phyloP scores from a whole-genome alignment of 805 yeast species.

The Teunomyces kruisii region DNA sequence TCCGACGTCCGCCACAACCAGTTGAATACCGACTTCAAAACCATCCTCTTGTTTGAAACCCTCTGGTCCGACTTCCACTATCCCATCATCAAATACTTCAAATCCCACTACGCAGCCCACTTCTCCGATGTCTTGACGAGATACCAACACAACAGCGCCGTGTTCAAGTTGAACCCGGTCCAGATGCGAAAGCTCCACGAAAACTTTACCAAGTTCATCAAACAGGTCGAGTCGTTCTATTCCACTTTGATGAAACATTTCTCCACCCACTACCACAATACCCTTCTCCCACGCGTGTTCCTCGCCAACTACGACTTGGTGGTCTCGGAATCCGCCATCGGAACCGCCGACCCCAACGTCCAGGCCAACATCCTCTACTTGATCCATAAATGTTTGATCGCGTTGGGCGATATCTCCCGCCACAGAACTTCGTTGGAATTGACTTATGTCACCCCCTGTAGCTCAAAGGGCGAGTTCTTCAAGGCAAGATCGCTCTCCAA shows the following conservation, averaged over 20 bases:
- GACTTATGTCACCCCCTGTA: slow-evolving; percentile 38
- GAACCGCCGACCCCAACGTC: slow-evolving; percentile 14
- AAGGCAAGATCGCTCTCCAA: slow-evolving; percentile 30
- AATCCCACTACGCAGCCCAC: slow-evolving; percentile 32
- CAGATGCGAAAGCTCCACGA: slow-evolving; percentile 59
- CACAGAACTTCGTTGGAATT: slow-evolving; percentile 52
- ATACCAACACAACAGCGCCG: slow-evolving; percentile 15
- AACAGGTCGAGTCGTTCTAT: slow-evolving; percentile 51
- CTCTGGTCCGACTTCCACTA: slow-evolving; percentile 65
- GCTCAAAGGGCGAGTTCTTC: slow-evolving; percentile 27
- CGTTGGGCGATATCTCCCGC: slow-evolving; percentile 59
- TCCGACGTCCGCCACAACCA: slow-evolving; percentile 16
- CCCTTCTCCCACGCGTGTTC: slow-evolving; percentile 31
- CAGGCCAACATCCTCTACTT: slow-evolving; percentile 40
- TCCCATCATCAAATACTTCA: slow-evolving; percentile 61
- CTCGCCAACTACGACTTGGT: slow-evolving; percentile 26
- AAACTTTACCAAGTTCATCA: slow-evolving; percentile 48
- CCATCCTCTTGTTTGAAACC: slow-evolving; percentile 38
- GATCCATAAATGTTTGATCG: slow-evolving; percentile 49
- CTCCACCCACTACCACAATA: slow-evolving; percentile 35
- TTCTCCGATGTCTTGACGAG: slow-evolving; percentile 17
- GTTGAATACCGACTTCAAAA: slow-evolving; percentile 34
- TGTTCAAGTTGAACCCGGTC: slow-evolving; percentile 39
- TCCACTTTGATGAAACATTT: slow-evolving; percentile 40
- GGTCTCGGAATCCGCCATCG: slow-evolving; percentile 14